Base-by-base conservation (phyloP, 2,329 filamentous ascomycete genomes). In the Venturia asperata region DNA sequence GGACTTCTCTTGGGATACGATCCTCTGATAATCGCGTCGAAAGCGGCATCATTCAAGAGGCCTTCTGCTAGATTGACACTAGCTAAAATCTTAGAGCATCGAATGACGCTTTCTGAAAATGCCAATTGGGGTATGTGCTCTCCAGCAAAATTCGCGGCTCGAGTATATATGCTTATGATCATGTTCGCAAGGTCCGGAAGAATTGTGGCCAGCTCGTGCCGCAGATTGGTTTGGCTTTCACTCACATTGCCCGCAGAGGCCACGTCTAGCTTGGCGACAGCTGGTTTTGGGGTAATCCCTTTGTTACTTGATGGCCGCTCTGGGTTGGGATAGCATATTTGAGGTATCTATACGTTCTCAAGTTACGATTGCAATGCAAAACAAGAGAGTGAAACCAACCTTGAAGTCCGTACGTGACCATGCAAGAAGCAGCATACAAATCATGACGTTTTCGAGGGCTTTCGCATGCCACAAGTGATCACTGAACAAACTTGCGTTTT, bases 381-480 rank as follows among this genome's bases (percentile, higher is more conserved):
- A 21, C 55, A 43, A 70, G 68, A 94, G 83, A 37, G 30, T 19
- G 15, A 52, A 37, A 58, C 27, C 15, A 34, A 58, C 52, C 70
- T 87, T 83, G 70, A 97, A 97, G 72, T 94, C 89, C 71, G 93
- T 81, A 4, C 87, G 89, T 43, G 88, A 85, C 90, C 92, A 96
- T 39, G 87, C 89, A 67, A 96, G 85, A 70, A 97, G 84, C 49
- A 97, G 73, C 69, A 97, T 82, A 72, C 89, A 91, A 34, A 96
- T 82, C 60, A 94, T 79, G 67, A 96, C 90, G 37, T 92, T 86
- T 73, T 99, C 95, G 24, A 99, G 81, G 0, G 91, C 92, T 76
- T 97, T 97, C 21, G 90, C 94, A 77, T 97, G 91, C 93, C 94
- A 99, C n/a, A 97, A 75, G 75, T 96, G 91, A 76, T 99, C 94